phyloP scores from a whole-genome alignment of 306 rosid genomes.

The Corylus avellana region DNA sequence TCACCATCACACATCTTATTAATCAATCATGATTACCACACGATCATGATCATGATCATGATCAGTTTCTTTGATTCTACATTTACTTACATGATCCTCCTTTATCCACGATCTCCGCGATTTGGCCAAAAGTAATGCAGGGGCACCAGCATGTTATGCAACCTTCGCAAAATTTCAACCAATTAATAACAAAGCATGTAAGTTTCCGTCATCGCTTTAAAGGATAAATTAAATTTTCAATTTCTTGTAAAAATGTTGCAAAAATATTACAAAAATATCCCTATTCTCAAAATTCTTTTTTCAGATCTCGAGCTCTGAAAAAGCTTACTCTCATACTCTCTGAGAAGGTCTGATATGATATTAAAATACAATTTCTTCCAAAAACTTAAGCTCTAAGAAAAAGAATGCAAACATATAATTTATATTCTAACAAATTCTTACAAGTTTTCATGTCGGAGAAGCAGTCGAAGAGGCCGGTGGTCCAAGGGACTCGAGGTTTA shows the following conservation, averaged over 20 bases:
- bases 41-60: no score
- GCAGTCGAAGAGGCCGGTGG: conserved; percentile 21
- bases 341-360: no score
- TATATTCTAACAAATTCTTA: neutral
- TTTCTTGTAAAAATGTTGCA: no score
- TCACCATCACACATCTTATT: neutral
- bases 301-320: no score
- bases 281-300: no score
- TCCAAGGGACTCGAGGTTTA: conserved; percentile 12
- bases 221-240: no score
- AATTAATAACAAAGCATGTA: neutral
- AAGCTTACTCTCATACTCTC: no score
- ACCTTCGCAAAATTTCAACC: neutral
- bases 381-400: no score
- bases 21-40: neutral
- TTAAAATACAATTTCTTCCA: no score
- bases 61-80: neutral
- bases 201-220: neutral
- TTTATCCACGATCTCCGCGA: conserved; percentile 23
- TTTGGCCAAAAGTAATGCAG: conserved; percentile 19
- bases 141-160: conserved; percentile 11
- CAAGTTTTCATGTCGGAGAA: conserved; percentile 8
- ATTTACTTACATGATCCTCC: conserved; percentile 19
- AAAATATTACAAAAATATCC: no score
- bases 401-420: no score